Evolutionary conservation across 352 stramenopile genomes (phyloP).

Genomic region (Phytophthora sp.): DNA sequence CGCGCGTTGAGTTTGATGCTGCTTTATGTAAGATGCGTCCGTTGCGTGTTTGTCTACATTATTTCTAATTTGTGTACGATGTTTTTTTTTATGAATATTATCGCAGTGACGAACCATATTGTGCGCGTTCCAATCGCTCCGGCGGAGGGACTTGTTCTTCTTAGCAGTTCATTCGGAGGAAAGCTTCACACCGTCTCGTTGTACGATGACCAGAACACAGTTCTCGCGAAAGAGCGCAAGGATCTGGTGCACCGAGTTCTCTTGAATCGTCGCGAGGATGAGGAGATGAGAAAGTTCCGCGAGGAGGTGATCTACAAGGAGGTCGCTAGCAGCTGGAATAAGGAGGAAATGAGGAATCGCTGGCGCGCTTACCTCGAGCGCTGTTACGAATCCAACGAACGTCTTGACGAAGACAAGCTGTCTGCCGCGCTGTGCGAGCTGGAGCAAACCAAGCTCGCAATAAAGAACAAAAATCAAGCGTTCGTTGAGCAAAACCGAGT

Average conservation of each 20-base stretch:
- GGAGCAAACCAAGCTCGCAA: slow-evolving; percentile 40
- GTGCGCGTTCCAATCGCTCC: slow-evolving; percentile 90
- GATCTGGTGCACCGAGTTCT: slow-evolving; percentile 67
- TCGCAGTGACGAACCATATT: slow-evolving; percentile 71
- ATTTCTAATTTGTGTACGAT: too few species aligned
- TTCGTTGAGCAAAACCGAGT: slow-evolving; percentile 63
- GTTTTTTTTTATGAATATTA: slow-evolving; percentile 10
- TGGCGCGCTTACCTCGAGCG: slow-evolving; percentile 70
- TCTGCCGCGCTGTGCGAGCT: slow-evolving; percentile 42
- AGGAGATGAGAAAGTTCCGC: slow-evolving; percentile 65
- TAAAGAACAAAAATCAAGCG: slow-evolving; percentile 50
- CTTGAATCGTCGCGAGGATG: slow-evolving; percentile 53
- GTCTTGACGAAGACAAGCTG: slow-evolving; percentile 53
- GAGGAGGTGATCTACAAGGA: slow-evolving; percentile 82
- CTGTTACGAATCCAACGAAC: slow-evolving; percentile 57
- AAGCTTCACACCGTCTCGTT: slow-evolving; percentile 83
- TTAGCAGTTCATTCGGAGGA: slow-evolving; percentile 81
- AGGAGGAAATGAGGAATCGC: slow-evolving; percentile 51
- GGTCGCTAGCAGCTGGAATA: slow-evolving; percentile 57
- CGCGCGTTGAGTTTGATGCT: slow-evolving; percentile 66
- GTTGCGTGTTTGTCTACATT: background rate
- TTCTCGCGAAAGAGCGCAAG: slow-evolving; percentile 57
- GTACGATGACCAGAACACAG: slow-evolving; percentile 70
- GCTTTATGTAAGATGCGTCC: slow-evolving; percentile 57
- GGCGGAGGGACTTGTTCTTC: slow-evolving; percentile 86